Base-by-base conservation (phyloP, 352 stramenopile genomes). In the Phytophthora foliorum region DNA sequence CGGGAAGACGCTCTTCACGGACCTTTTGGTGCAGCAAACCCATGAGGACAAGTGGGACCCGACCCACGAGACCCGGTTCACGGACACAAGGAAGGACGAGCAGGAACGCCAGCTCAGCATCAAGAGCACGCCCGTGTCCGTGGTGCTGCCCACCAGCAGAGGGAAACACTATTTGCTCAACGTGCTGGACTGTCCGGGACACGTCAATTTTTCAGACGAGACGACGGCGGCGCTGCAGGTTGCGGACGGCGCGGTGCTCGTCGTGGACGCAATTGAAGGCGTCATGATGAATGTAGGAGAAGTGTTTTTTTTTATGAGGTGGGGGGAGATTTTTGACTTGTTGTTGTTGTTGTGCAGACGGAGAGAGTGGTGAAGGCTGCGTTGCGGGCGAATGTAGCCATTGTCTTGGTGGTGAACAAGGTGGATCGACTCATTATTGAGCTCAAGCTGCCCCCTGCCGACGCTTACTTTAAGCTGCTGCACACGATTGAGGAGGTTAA, bases 371-470 rank as follows among this genome's bases (percentile, higher is more conserved):
- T 99, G 38, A 90, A 96, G 67, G 94, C 98, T 41, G 92, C 96
- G 24, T 78, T 99, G 44, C 69, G 82, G 16, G 90, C 98, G 34
- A 90, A 95, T 27, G 70, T 99, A 21, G 75, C 91, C 16, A 74
- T 99, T 2, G 78, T 93, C 11, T 81, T 99, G 19, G 86, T 96
- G 31, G 69, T 99, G 39, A 99, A 98, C 78, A 99, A 99, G 78
- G 88, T 99, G 41, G 98, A 99, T 79, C 95, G 98, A 0, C 78
- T 99, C 16, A 98, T 99, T 69, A 90, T 99, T 24, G 98, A 99
- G 74, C 86, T 99, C 39, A 99, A 99, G 77, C 72, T 99, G 10
- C 97, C 97, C 6, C 98, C 98, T 0, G 81, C 86, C 7, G 98
- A 99, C 79, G 95, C 97, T 41, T 99, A 99, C 81, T 99, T 97